Base-by-base conservation (phyloP, 2,329 filamentous ascomycete genomes). In the Apiospora arundinis region DNA sequence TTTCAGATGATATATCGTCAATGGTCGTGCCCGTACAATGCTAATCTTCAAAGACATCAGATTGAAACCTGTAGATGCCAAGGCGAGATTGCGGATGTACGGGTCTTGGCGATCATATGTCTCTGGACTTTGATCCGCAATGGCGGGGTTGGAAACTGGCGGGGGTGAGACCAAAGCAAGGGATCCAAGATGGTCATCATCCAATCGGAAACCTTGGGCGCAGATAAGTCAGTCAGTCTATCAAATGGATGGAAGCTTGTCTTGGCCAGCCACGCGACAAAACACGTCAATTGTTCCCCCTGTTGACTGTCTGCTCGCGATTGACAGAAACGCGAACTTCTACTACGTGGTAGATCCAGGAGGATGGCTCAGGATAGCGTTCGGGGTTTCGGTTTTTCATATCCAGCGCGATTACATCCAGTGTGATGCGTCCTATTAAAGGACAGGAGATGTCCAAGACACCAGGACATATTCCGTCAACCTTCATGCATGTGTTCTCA, bases 121-220 rank as follows among this genome's bases (percentile, higher is more conserved):
- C 18, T 48, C 8, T 48, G 21, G 8, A 63, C 56, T 23, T n/a
- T n/a, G 56, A 63, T 63, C 56, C 32, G 28, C 32, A 63, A 63
- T 63, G 56, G 56, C 56, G 56, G 56, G 52, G 56, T 63, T 63
- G 9, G 37, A 32, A 32, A 21, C 28, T 32, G 28, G 52, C 56
- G 28, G 56, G 52, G 56, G 32, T 60, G 28, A 56, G 49, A 60
- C 52, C 52, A 60, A 14, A 42, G 28, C 52, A 60, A n/a, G 18
- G 56, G 32, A 37, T 11, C 21, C 21, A 40, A 23, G 28, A 40
- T 63, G 32, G 8, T 18, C 21, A 40, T n/a, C 32, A 40, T 63
- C 56, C 56, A 63, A 40, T 63, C 56, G 56, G 28, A 63, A 63
- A 63, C 28, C 49, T 40, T 60, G 52, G 18, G 23, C 25, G 16